Evolutionary conservation across 2,329 filamentous ascomycete species (phyloP).

Genomic region (Helminthosporium solani): DNA sequence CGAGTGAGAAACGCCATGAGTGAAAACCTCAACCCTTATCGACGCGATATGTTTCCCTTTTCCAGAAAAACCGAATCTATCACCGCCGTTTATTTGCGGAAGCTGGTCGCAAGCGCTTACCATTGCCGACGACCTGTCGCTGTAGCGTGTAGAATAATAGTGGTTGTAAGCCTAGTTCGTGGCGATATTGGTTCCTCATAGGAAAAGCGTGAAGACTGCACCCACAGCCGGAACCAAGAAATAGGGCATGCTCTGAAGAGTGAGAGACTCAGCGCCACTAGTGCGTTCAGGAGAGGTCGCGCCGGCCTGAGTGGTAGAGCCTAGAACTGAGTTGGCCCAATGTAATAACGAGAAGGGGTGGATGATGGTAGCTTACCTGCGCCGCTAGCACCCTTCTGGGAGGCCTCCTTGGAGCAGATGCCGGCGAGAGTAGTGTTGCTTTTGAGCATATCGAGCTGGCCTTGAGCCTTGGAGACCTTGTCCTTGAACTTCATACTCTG

Average conservation of each 20-base stretch:
- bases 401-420: conserved; percentile 20
- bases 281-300: neutral
- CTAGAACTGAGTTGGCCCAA: neutral
- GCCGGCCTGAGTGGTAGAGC: neutral
- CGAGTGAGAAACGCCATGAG: too few species aligned
- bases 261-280: conserved; percentile 12
- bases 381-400: conserved; percentile 15
- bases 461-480: conserved; percentile 20
- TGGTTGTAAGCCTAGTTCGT: neutral
- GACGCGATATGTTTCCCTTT: too few species aligned
- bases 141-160: neutral
- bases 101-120: too few species aligned
- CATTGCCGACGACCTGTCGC: neutral
- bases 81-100: too few species aligned
- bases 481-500: conserved; percentile 23
- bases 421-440: conserved; percentile 30
- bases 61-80: too few species aligned
- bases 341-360: neutral
- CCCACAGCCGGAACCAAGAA: conserved; percentile 18
- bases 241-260: conserved; percentile 17
- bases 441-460: conserved; percentile 24
- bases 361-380: conserved; percentile 3
- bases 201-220: conserved; percentile 16
- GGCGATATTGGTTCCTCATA: conserved; percentile 10
- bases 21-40: too few species aligned